Conservation (phyloP, 1,139 yeast species). For the Lodderomyces oxycetoniae region DNA sequence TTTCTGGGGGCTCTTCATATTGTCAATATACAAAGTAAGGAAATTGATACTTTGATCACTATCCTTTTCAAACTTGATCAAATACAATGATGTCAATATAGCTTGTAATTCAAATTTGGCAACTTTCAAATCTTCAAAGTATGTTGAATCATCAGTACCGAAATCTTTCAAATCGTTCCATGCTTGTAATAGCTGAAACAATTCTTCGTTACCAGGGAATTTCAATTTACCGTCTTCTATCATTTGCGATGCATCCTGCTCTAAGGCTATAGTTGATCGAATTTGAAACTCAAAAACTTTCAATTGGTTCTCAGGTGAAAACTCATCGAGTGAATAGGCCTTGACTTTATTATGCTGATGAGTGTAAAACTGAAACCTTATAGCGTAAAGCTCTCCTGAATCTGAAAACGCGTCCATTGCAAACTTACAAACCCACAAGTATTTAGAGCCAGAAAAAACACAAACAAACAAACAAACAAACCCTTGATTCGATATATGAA, state of each 20-base stretch:
- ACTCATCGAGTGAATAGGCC: conserved; percentile 29
- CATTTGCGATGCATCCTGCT: conserved; percentile 38
- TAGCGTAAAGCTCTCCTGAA: conserved; percentile 40
- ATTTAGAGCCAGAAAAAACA: no score
- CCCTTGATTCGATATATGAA: no score
- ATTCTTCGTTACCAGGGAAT: conserved; percentile 34
- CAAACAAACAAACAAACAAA: no score
- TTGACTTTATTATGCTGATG: conserved; percentile 40
- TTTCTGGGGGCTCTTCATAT: conserved; percentile 13
- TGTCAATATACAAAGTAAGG: conserved; percentile 25
- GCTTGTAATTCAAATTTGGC: conserved; percentile 39
- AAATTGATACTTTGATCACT: conserved; percentile 37
- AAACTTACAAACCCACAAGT: no score
- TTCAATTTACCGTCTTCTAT: conserved; percentile 35
- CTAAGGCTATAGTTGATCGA: conserved; percentile 38
- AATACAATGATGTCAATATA: conserved; percentile 39
- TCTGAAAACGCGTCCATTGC: conserved; percentile 38
- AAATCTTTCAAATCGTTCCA: conserved; percentile 42
- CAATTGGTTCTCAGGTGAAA: conserved; percentile 33
- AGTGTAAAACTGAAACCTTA: conserved; percentile 46
- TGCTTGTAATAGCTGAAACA: conserved; percentile 39
- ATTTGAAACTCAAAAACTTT: conserved; percentile 42
- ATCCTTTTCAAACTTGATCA: conserved; percentile 36
- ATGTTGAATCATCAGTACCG: conserved; percentile 37
- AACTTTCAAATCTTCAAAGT: conserved; percentile 34